Evolutionary conservation across 352 stramenopile genomes (phyloP), one percentile per base, ranked within the genome.

Genomic region (Globisporangium canariense): DNA sequence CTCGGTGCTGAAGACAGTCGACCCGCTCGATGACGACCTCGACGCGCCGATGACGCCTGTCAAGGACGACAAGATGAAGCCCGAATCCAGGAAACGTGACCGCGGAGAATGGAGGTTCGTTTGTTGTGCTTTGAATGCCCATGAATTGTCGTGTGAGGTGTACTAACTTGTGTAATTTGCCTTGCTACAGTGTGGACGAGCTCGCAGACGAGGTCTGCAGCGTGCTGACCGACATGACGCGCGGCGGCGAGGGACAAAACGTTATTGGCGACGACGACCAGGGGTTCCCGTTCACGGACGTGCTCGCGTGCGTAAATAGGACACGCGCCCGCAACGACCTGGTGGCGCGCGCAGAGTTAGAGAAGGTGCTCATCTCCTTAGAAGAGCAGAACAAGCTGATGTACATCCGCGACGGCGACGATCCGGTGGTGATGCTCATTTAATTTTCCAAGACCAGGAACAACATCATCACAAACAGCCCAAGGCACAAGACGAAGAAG

Each of bases 361-460:
- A 91, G 60, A 74, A 78, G 55, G 78, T 93, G 54, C 68, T 94
- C 60, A 64, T 85, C 58, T 76, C 84, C 61, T 75, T 94, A 55
- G 88, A 96, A 59, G 76, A 91, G 65, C 74, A 94, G 74, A 96
- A 96, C 79, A 93, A 93, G 73, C 70, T 96, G 75, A 96, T 96
- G 88, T 96, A 91, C 71, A 80, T 96, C 58, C 83, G 78, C 65
- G 87, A 93, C 69, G 81, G 79, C 62, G 85, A 84, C 49, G 84
- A 90, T 51, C 86, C 86, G 28, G 79, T 87, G 71, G 74, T 96
- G 46, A 92, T 96, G 83, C 79, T 96, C 76, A 84, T 96, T 70
- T 96, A 90, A 84, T 47, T 20, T 20, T 11, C 36, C 36, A 45
- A 32, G 20, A 28, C 18, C 25, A 16, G 38, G 1, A 50, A 30